Evolutionary conservation across 2,329 filamentous ascomycete species (phyloP), one percentile per base, ranked within the genome.

Genomic region (Neurospora crassa): DNA sequence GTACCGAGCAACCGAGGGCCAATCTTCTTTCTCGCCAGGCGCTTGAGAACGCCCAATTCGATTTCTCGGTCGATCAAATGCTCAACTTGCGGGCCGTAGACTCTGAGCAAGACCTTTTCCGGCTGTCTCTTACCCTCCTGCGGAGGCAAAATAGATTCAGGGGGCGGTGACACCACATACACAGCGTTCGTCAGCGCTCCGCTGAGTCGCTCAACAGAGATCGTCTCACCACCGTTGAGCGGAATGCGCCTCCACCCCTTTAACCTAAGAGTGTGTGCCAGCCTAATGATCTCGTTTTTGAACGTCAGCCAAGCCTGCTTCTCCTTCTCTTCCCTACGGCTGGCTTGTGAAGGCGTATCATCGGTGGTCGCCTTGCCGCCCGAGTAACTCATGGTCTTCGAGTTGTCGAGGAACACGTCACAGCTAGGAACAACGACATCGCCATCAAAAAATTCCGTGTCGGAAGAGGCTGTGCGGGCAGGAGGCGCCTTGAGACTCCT

Each of bases 151-250:
- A 42, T 83, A 81, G 12, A 94, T 75, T 91, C 85, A 47, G 87
- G 83, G 0, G 95, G 94, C 1, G 95, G 94, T 1, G 89, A 91
- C 29, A 98, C 94, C 69, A 97, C 94, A 78, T 98, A 99, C 43
- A 99, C 94, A 12, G 95, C 94, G 79, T 99, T 99, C 24, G 96
- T 99, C 75, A 99, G 82, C 10, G 96, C 96, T 73, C 96, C 96
- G 79, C 95, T 97, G 40, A 96, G 84, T 68, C 92, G 87, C 80
- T 92, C 87, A 6, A 96, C 91, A 1, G 86, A 86, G 74, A 96
- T 90, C 45, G 84, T 84, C 69, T 89, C 87, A 74, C 91, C 92
- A 74, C 85, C 84, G 12, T 92, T 91, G 69, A 95, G 82, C 0
- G 93, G 88, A 0, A 99, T 89, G 72, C 90, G 90, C 70, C 94